Conservation (phyloP, 768 basidiomycete species). For the Lentinula raphanica region DNA sequence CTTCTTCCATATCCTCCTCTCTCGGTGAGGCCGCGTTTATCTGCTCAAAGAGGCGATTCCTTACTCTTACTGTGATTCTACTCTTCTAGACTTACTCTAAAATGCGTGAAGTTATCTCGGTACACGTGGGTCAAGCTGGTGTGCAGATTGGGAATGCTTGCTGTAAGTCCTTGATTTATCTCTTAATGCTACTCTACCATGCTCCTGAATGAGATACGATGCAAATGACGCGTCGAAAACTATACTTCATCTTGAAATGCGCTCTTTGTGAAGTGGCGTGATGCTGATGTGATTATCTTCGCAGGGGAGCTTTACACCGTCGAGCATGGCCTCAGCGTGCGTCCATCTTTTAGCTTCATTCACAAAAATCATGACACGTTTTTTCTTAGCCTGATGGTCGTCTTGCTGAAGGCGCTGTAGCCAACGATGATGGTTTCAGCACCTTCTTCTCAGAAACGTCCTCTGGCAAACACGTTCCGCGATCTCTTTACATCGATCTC, state of each 20-base stretch:
- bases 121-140: slow-evolving; percentile 99
- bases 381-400: slow-evolving; percentile 89
- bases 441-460: slow-evolving; percentile 99
- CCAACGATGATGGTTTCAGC: slow-evolving; percentile 89
- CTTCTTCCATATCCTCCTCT: slow-evolving; percentile 4
- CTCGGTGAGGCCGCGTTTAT: not conserved
- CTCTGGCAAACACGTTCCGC: slow-evolving; percentile 94
- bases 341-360: slow-evolving; percentile 23
- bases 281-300: slow-evolving; percentile 31
- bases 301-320: slow-evolving; percentile 98
- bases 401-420: slow-evolving; percentile 70
- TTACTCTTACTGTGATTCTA: not conserved
- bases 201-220: not conserved
- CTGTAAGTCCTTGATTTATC: slow-evolving; percentile 58
- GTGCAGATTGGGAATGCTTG: slow-evolving; percentile 98
- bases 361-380: slow-evolving; percentile 16
- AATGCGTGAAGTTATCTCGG: slow-evolving; percentile 96
- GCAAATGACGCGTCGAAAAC: slow-evolving; percentile 18
- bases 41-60: slow-evolving; percentile 3
- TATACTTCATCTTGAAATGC: slow-evolving; percentile 27
- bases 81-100: slow-evolving; percentile 13
- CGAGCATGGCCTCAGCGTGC: slow-evolving; percentile 94
- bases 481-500: slow-evolving; percentile 94
- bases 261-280: slow-evolving; percentile 21
- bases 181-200: slow-evolving; percentile 8